Base-by-base conservation (phyloP, 257 asterid genomes). In the Verbena officinalis region DNA sequence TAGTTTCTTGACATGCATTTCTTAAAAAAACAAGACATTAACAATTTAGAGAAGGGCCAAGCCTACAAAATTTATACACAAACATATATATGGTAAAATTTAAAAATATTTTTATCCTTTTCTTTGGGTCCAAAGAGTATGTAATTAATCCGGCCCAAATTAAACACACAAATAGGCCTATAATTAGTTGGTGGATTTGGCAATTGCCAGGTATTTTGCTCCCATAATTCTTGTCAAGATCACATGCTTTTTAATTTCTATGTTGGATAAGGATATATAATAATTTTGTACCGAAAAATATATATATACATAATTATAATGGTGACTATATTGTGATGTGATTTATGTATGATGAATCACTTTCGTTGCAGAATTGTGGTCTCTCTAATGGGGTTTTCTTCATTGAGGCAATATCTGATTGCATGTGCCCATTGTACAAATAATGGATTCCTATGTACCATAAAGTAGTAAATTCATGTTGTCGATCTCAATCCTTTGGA, bases 191-290 rank as follows among this genome's bases (percentile, higher is more conserved):
- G 55, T 5, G 56, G 7, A 8, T 48, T n/a, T n/a, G n/a, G n/a
- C n/a, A 15, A 9, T 69, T 14, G 39, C 12, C 48, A 19, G 27
- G 3, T 20, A 33, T 34, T 50, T 65, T 21, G 77, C 72, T 58
- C 52, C 72, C 67, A 65, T 50, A 65, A 65, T n/a, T 51, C 62
- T 42, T 43, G 61, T 67, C 69, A 73, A 59, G 62, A 61, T 45
- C 70, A 66, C 70, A 60, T 60, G 62, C 34, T 34, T 24, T 34
- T 64, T 58, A 22, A 22, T 24, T 53, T 24, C 22, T 52, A 15
- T 11, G 24, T 27, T 21, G 23, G 19, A 15, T 24, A 13, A 52
- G 13, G 58, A 17, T 52, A 8, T 5, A 13, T 53, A n/a, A 31
- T 46, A n/a, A n/a, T n/a, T 4, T 33, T 46, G 33, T 27, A 27